Percentiles rank a stretch among this genome's conserved stretches.
phyloP scores from a whole-genome alignment of 805 yeast species.

The Nakazawaea peltata region DNA sequence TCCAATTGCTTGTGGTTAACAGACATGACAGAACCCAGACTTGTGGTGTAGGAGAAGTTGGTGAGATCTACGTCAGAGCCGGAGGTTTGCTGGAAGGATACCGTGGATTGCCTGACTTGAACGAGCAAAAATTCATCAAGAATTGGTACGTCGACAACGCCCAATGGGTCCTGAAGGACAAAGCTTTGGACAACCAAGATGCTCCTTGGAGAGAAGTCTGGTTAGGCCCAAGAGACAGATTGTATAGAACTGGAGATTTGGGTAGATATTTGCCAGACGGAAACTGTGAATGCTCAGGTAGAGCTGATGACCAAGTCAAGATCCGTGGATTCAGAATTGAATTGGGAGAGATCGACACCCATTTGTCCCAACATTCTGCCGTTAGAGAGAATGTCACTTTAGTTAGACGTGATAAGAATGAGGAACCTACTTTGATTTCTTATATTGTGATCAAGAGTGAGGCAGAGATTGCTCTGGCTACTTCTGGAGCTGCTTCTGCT shows the following conservation, averaged over 20 bases:
- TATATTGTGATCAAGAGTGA: slow-evolving; percentile 74
- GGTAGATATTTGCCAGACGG: slow-evolving; percentile 98
- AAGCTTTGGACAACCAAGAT: slow-evolving; percentile 27
- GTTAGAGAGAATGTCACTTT: slow-evolving; percentile 91
- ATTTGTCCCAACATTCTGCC: slow-evolving; percentile 84
- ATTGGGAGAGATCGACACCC: slow-evolving; percentile 96
- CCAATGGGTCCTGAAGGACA: slow-evolving; percentile 55
- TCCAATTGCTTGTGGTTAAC: slow-evolving; percentile 89
- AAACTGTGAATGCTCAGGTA: slow-evolving; percentile 94
- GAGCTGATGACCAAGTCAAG: slow-evolving; percentile 98
- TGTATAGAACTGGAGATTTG: slow-evolving; percentile 95
- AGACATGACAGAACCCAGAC: slow-evolving; percentile 80
- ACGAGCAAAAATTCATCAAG: slow-evolving; percentile 76
- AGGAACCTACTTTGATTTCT: slow-evolving; percentile 86
- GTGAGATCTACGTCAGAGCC: slow-evolving; percentile 97
- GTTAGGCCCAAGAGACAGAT: slow-evolving; percentile 92
- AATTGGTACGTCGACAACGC: slow-evolving; percentile 81
- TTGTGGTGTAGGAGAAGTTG: slow-evolving; percentile 98
- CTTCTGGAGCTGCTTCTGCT: slow-evolving; percentile 33
- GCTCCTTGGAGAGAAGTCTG: slow-evolving; percentile 73
- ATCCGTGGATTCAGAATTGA: slow-evolving; percentile 98
- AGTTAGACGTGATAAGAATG: slow-evolving; percentile 85
- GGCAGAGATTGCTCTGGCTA: slow-evolving; percentile 37
- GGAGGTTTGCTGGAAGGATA: slow-evolving; percentile 98
- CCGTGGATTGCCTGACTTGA: slow-evolving; percentile 83